phyloP scores from a whole-genome alignment of 1,284 basidiomycete species.

The Trichosporon sp. region DNA sequence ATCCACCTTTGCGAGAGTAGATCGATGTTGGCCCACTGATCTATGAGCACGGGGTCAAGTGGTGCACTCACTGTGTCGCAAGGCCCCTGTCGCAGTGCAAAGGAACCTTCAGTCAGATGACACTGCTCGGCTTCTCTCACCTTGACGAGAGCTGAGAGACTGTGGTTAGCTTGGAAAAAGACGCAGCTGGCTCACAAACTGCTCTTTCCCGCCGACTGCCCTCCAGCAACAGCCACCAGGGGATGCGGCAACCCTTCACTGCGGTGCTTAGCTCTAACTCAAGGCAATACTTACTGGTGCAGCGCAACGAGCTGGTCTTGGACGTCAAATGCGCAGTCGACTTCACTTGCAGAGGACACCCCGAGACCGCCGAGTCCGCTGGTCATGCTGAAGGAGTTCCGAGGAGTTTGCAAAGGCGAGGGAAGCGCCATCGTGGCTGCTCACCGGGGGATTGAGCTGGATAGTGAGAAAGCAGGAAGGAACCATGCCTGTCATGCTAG shows the following conservation, averaged over 20 bases:
- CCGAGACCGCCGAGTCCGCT: not conserved
- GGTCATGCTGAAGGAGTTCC: not conserved
- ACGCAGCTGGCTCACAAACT: not conserved
- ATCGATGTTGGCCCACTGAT: not conserved
- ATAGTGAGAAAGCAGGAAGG: not conserved
- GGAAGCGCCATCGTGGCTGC: not conserved
- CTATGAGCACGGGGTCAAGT: not conserved
- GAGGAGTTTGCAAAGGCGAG: not conserved
- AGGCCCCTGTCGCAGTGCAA: not conserved
- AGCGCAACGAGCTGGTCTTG: not conserved
- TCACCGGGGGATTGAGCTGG: not conserved
- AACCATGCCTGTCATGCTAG: not conserved
- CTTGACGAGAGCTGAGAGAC: not conserved
- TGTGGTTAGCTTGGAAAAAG: not conserved
- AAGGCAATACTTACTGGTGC: not conserved
- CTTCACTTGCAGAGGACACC: not conserved
- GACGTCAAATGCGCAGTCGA: not conserved
- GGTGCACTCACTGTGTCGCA: not conserved
- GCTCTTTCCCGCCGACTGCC: not conserved
- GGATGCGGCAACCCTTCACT: not conserved
- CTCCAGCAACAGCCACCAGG: not conserved
- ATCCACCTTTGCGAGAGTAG: not conserved
- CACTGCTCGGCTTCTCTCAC: not conserved
- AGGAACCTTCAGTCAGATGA: not conserved
- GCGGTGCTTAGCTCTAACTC: not conserved